A percentile compares a stretch with the other conserved stretches of the same genome.
Evolutionary conservation across 202 grass and related monocot species (phyloP).

Genomic region (Brachypodium distachyon): DNA sequence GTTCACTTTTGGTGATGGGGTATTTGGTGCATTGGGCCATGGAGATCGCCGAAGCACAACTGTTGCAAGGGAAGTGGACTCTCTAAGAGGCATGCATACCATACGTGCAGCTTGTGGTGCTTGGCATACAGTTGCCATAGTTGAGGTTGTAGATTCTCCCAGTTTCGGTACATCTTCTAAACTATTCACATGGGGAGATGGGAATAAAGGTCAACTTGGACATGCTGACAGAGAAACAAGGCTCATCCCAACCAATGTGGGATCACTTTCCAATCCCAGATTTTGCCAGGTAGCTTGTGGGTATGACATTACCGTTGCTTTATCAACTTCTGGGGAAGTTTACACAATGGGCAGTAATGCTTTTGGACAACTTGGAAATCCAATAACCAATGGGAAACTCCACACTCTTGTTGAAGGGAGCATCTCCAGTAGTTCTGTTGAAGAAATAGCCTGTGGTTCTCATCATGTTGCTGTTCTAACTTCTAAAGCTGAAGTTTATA

Average conservation of each 20-base stretch:
- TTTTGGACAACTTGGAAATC: constrained; percentile 63
- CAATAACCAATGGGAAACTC: constrained; percentile 36
- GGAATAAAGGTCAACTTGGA: constrained; percentile 66
- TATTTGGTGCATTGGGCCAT: constrained; percentile 69
- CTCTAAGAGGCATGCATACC: constrained; percentile 50
- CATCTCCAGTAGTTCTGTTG: constrained; percentile 39
- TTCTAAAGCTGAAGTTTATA: constrained; percentile 62
- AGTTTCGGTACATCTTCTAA: constrained; percentile 41
- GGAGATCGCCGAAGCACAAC: constrained; percentile 43
- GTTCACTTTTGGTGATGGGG: constrained; percentile 72
- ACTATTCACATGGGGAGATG: constrained; percentile 78
- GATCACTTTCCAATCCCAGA: constrained; percentile 33
- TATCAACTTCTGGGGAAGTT: constrained; percentile 44
- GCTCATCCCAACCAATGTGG: constrained; percentile 42
- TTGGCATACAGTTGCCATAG: constrained; percentile 72
- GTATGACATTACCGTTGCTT: constrained; percentile 41
- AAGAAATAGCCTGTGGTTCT: constrained; percentile 71
- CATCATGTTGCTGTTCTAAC: constrained; percentile 69
- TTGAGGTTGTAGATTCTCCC: constrained; percentile 43
- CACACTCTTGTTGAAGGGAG: constrained; percentile 46
- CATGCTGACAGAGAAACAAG: constrained; percentile 50
- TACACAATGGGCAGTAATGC: constrained; percentile 64
- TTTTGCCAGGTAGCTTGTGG: constrained; percentile 63
- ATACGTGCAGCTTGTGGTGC: constrained; percentile 53
- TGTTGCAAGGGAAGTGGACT: constrained; percentile 52